Base-by-base conservation (phyloP, 2,329 filamentous ascomycete genomes). In the Myotisia sp. region DNA sequence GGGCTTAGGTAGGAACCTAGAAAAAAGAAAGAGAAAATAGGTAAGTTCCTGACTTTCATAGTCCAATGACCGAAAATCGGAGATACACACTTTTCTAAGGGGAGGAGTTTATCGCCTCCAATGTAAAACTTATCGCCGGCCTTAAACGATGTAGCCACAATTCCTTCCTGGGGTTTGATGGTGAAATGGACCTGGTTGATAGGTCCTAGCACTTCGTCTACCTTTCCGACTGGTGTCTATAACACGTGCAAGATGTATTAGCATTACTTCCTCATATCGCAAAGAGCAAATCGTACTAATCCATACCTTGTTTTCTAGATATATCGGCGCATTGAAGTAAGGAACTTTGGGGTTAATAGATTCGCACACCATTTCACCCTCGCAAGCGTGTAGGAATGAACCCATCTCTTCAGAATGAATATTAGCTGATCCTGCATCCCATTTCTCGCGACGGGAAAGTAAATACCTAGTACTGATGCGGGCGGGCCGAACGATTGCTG, bases 121-220 rank as follows among this genome's bases (percentile, higher is more conserved):
- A 95, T 93, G 68, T 77, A 98, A 65, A 98, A 92, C 66, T 92
- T 93, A 70, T 95, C 90, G 55, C 90, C 90, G 43, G 77, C 64
- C 68, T 94, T 92, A 76, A 95, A 98, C 26, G 81, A 90, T 39
- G 77, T 74, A 42, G 90, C 85, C 61, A 92, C 81, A 58, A 98
- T 95, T 50, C 90, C 90, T 58, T 95, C 87, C 56, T 84, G 77
- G 36, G 87, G 86, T 67, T 95, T 95, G 62, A 98, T 80, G 52
- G 87, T 95, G 70, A 98, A 98, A 69, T 80, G 93, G 52, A 95
- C 83, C 63, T 94, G 80, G 70, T 93, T 95, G 62, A 98, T 82
- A 44, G 90, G 87, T 38, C 90, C 90, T 48, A 98, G 78, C 47
- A 98, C 81, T 66, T 98, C 90, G 65, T 98, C 90, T 55, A 98